A percentile compares a stretch with the other conserved stretches of the same genome.
Conservation (phyloP, 106 monocot genomes). For the Dactylorhiza incarnata region DNA sequence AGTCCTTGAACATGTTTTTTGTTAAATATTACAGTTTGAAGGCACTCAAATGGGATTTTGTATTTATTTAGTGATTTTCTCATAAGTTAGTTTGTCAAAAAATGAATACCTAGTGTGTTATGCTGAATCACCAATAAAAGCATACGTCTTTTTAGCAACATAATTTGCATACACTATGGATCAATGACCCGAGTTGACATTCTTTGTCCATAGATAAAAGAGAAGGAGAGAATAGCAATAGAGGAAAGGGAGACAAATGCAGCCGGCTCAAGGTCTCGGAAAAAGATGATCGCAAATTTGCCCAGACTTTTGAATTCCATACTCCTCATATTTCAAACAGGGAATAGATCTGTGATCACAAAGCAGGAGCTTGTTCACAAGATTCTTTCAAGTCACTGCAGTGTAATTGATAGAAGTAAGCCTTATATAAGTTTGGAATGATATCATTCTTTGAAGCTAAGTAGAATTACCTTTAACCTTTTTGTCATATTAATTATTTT, state of each 20-base stretch:
- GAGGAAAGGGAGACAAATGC: constrained; percentile 43
- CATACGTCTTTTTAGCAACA: background rate
- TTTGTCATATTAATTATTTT: background rate
- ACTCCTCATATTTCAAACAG: constrained; percentile 61
- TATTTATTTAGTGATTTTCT: background rate
- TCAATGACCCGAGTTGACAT: background rate
- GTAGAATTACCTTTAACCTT: background rate
- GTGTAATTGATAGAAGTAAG: constrained; percentile 69
- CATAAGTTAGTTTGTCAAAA: no score
- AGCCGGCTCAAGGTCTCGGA: constrained; percentile 30
- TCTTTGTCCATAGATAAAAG: constrained; percentile 40
- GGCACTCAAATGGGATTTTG: background rate
- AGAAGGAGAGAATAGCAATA: constrained; percentile 50
- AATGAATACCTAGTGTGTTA: no score
- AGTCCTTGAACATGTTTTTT: background rate
- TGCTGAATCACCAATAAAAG: no score
- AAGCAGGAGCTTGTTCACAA: constrained; percentile 81
- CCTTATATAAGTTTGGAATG: background rate
- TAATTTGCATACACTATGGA: background rate
- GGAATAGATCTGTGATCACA: constrained; percentile 55
- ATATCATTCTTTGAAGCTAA: background rate
- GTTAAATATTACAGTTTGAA: background rate
- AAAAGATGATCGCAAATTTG: constrained; percentile 54
- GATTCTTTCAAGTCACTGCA: constrained; percentile 49
- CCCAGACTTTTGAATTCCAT: constrained; percentile 69